Conservation (phyloP, 2,329 filamentous ascomycete species). For the Lachnellula arida region DNA sequence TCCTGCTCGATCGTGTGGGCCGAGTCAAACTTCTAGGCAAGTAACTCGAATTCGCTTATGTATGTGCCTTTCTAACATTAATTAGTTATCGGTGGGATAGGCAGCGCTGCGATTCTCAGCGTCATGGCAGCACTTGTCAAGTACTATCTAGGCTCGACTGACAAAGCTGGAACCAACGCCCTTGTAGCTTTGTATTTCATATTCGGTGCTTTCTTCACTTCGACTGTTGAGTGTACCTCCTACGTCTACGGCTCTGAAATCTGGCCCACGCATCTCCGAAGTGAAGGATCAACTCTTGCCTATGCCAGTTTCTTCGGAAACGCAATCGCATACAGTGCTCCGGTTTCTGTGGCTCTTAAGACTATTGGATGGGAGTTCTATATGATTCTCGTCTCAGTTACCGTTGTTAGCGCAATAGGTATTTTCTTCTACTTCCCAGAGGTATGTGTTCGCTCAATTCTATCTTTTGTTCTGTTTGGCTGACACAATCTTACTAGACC, state of each 20-base stretch:
- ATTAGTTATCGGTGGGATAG: conserved; percentile 22
- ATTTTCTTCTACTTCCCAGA: conserved; percentile 29
- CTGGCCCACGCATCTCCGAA: conserved; percentile 33
- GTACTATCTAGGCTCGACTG: conserved; percentile 21
- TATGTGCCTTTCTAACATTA: conserved; percentile 1
- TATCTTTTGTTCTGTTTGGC: not conserved
- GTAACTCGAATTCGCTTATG: conserved; percentile 9
- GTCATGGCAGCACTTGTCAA: conserved; percentile 23
- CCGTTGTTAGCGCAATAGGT: conserved; percentile 20
- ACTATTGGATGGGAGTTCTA: conserved; percentile 33
- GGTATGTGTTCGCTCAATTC: conserved; percentile 2
- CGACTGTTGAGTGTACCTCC: conserved; percentile 7
- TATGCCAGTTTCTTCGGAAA: conserved; percentile 25
- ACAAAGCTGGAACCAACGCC: conserved; percentile 23
- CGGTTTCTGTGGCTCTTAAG: conserved; percentile 13
- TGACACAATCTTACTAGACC: conserved; percentile 11
- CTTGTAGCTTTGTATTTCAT: conserved; percentile 23
- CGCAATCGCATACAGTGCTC: conserved; percentile 22
- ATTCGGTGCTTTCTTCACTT: conserved; percentile 24
- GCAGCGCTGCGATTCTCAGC: conserved; percentile 20
- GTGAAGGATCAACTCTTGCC: conserved; percentile 5
- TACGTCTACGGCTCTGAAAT: conserved; percentile 34
- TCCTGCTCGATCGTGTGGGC: conserved; percentile 29
- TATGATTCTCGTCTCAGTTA: conserved; percentile 28
- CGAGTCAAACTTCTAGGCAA: conserved; percentile 13